phyloP scores from a whole-genome alignment of 2,329 filamentous ascomycete genomes.

The Coniochaeta pulveracea region DNA sequence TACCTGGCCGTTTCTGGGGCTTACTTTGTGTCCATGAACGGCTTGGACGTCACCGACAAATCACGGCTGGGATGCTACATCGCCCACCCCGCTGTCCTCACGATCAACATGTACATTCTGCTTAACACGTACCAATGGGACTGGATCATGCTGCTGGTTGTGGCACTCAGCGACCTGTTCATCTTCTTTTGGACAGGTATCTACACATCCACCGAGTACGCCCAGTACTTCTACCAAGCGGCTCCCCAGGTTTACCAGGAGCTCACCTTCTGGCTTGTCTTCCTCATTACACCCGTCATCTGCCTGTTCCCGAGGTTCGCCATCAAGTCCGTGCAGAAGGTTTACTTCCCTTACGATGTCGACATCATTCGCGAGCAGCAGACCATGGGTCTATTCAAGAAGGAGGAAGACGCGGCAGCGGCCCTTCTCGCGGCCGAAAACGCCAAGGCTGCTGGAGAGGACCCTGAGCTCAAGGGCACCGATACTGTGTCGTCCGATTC shows the following conservation, averaged over 20 bases:
- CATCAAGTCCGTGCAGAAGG: constrained; percentile 82
- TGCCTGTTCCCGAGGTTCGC: constrained; percentile 81
- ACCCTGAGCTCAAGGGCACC: constrained; percentile 21
- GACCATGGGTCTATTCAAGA: constrained; percentile 68
- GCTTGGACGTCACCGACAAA: constrained; percentile 67
- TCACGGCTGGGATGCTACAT: constrained; percentile 80
- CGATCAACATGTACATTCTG: constrained; percentile 89
- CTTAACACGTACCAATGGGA: constrained; percentile 98
- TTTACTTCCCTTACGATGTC: constrained; percentile 84
- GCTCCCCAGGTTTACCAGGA: constrained; percentile 70
- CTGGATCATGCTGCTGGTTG: constrained; percentile 83
- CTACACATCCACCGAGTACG: constrained; percentile 47
- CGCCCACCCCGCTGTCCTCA: constrained; percentile 70
- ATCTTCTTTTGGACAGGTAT: constrained; percentile 95
- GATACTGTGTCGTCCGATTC: constrained; percentile 46
- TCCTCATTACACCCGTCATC: constrained; percentile 67
- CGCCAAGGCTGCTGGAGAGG: constrained; percentile 24
- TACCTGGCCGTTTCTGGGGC: constrained; percentile 67
- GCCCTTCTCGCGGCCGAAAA: constrained; percentile 18
- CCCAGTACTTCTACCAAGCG: constrained; percentile 58
- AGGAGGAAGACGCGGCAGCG: constrained; percentile 31
- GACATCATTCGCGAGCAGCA: constrained; percentile 95
- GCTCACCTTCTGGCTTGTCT: constrained; percentile 77
- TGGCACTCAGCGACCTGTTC: constrained; percentile 70
- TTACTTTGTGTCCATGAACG: constrained; percentile 59